Evolutionary conservation across 371 early-diverging fungal species (phyloP).

Genomic region (Actinomortierella wolfii): DNA sequence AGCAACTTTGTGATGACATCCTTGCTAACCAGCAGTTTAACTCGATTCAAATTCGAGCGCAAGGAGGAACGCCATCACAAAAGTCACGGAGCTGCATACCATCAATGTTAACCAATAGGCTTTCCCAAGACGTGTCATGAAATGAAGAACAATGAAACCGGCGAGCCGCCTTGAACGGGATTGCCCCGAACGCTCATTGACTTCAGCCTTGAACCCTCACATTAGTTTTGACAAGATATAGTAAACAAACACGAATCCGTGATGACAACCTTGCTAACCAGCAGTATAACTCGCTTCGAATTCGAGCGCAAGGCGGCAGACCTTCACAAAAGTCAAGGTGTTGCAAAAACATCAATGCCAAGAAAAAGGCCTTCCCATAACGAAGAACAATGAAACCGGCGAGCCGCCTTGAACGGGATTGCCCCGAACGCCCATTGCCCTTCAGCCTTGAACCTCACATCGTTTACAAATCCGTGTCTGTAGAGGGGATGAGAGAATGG

Average conservation of each 20-base stretch:
- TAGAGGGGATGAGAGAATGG: not conserved
- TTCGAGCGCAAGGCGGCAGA: conserved; percentile 36
- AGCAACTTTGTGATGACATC: too few relatives aligned
- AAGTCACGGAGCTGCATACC: conserved; percentile 25
- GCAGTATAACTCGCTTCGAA: conserved; percentile 29
- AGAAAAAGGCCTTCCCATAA: conserved; percentile 13
- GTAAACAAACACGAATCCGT: too few relatives aligned
- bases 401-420: conserved; percentile 25
- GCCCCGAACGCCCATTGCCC: conserved; percentile 29
- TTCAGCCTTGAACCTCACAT: conserved; percentile 18
- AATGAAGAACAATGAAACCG: conserved; percentile 22
- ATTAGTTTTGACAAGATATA: too few relatives aligned
- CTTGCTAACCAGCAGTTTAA: conserved; percentile 19
- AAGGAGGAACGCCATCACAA: conserved; percentile 28
- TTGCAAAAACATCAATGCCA: conserved; percentile 34
- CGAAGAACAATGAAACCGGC: conserved; percentile 24
- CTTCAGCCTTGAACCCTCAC: too few relatives aligned
- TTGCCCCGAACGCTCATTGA: too few relatives aligned
- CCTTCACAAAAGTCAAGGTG: conserved; percentile 20
- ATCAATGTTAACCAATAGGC: conserved; percentile 21
- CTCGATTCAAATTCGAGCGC: conserved; percentile 42
- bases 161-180: too few relatives aligned
- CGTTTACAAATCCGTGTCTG: conserved; percentile 16
- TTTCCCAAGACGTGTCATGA: too few relatives aligned
- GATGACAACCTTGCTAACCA: conserved; percentile 32